Conservation (phyloP, 1,284 basidiomycete species). For the Ceratobasidium sp. region DNA sequence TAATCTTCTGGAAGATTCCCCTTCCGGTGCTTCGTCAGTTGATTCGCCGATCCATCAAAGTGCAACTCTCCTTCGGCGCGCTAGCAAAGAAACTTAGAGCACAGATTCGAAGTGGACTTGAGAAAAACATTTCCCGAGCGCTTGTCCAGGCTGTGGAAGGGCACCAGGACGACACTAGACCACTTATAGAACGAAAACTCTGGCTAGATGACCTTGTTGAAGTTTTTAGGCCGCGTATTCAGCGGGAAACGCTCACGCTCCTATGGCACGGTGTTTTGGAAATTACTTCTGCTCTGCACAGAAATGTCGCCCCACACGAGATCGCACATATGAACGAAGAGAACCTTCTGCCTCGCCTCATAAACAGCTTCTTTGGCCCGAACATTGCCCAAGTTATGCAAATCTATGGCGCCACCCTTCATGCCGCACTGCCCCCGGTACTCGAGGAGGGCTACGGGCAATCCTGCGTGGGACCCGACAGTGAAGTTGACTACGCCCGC, state of each 20-base stretch:
- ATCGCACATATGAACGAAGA: neutral
- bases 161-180: neutral
- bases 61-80: conserved; percentile 7
- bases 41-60: neutral
- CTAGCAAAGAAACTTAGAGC: neutral
- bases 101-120: neutral
- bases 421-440: conserved; percentile 18
- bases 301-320: neutral
- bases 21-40: neutral
- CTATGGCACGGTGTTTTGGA: conserved; percentile 20
- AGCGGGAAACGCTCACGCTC: neutral
- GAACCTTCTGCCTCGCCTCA: neutral
- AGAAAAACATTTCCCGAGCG: neutral
- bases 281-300: neutral
- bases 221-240: neutral
- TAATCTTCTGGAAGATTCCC: conserved; percentile 14
- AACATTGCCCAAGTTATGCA: conserved; percentile 30
- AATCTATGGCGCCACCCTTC: conserved; percentile 18
- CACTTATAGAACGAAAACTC: neutral
- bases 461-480: neutral
- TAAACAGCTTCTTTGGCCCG: conserved; percentile 13
- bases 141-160: neutral
- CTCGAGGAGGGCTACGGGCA: neutral
- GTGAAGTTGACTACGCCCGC: neutral
- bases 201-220: conserved; percentile 17